phyloP scores from a whole-genome alignment of 2,329 filamentous ascomycete species.

The Cladosporium sp. region DNA sequence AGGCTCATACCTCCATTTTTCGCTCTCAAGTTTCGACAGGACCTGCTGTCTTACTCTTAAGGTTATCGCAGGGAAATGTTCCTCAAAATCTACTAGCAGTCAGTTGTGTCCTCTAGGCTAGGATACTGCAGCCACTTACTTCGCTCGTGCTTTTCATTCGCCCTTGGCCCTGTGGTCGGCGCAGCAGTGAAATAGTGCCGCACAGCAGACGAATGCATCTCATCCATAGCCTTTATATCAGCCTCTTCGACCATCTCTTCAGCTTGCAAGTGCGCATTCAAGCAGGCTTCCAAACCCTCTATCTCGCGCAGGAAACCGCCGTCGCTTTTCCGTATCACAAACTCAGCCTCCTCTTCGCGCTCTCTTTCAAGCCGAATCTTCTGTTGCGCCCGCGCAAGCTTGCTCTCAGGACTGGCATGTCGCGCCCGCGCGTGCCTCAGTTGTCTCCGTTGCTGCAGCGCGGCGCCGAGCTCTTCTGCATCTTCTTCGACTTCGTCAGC shows the following conservation, averaged over 20 bases:
- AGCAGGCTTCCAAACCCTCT: constrained; percentile 1
- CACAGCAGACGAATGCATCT: constrained; percentile 3
- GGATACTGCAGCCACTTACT: background rate
- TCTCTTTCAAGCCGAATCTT: constrained; percentile 6
- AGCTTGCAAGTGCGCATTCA: constrained; percentile 5
- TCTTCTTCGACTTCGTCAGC: constrained; percentile 13
- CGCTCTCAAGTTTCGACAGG: constrained; percentile 11
- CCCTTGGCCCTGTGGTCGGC: constrained; percentile 5
- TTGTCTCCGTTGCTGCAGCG: constrained; percentile 11
- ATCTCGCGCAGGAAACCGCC: constrained; percentile 2
- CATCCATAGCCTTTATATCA: constrained; percentile 9
- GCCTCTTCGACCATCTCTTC: constrained; percentile 17
- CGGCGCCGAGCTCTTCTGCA: constrained; percentile 3
- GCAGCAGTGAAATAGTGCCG: constrained; percentile 8
- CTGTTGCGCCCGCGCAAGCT: constrained; percentile 14
- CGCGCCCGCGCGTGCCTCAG: background rate
- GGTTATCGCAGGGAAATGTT: constrained; percentile 1
- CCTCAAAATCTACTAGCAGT: constrained; percentile 9
- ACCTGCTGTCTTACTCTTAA: constrained; percentile 4
- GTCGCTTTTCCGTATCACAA: constrained; percentile 12
- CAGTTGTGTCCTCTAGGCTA: background rate
- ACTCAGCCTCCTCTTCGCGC: constrained; percentile 12
- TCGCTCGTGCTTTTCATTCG: constrained; percentile 12
- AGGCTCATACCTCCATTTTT: constrained; percentile 18
- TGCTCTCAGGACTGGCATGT: constrained; percentile 1